Base-by-base conservation (phyloP, 192 early-diverging fungal genomes). In the Coemansia sp. region DNA sequence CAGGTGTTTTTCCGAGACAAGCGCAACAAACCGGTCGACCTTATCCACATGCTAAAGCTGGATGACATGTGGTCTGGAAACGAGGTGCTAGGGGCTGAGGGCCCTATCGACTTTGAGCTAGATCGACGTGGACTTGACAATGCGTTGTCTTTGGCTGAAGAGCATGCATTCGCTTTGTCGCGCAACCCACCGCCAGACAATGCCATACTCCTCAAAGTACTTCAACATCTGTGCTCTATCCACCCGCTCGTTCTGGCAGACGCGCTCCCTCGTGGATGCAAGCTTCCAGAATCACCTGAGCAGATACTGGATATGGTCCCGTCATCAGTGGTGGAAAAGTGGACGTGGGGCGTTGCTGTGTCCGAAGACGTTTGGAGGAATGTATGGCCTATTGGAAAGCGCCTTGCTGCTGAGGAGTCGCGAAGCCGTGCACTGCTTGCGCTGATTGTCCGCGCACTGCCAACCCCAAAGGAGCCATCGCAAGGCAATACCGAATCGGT, bases 1-100 rank as follows among this genome's bases (percentile, higher is more conserved):
- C 87, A 92, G 55, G 44, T 97, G 17, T 88, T 85, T 61, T 95
- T 97, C 75, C 81, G 78, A 8, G 93, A 97, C 74, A 81, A 81
- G 19, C 73, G 85, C 31, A 95, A 95, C 74, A 94, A 94, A 62
- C 86, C 91, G 1, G 83, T 94, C 6, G 91, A 95, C 59, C 64
- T 97, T 14, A 87, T 93, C 17, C 92, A 94, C 62, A 72, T 85
- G 42, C 57, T 97, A 14, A 89, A 88, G 86, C 67, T 96, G 62
- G 95, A 97, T 74, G 73, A 87, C 41, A 65, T 67, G 14, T 81
- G 86, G 58, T 86, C 82, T 27, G 93, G 92, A 41, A 61, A 75
- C 31, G 87, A 89, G 57, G 80, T 87, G 15, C 70, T 86, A n/a
- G 92, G 92, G 14, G 61, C 82, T 15, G 92, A 97, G 64, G 74